phyloP scores from a whole-genome alignment of 495 filamentous ascomycete species.

The Beverwykella pulmonaria region DNA sequence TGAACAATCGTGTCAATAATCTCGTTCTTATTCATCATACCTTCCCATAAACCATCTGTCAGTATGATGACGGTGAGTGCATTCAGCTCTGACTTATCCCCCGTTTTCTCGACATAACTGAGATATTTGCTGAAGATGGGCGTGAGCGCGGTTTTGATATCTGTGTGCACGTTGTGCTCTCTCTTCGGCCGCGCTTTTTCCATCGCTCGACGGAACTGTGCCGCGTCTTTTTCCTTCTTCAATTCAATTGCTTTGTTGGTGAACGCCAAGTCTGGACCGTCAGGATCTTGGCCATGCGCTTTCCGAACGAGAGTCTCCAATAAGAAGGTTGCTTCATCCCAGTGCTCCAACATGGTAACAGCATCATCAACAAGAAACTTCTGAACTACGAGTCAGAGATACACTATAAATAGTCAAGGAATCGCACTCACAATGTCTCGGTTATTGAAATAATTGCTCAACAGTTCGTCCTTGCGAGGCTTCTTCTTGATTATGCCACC shows the following conservation, averaged over 20 bases:
- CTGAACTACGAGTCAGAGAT: conserved; percentile 21
- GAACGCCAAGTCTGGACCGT: conserved; percentile 43
- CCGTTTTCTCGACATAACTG: neutral
- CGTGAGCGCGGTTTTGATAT: conserved; percentile 12
- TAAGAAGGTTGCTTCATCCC: conserved; percentile 36
- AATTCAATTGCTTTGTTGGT: conserved; percentile 17
- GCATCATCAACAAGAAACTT: conserved; percentile 41
- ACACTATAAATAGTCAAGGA: neutral
- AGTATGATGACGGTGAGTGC: conserved; percentile 42
- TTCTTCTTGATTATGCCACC: conserved; percentile 3
- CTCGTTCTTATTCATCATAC: conserved; percentile 21
- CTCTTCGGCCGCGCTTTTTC: neutral
- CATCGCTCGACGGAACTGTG: neutral
- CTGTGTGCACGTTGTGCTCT: neutral
- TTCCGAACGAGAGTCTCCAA: conserved; percentile 41
- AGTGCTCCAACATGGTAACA: conserved; percentile 31
- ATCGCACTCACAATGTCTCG: conserved; percentile 32
- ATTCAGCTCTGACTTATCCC: neutral
- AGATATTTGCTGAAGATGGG: conserved; percentile 20
- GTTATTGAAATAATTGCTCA: conserved; percentile 23
- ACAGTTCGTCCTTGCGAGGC: conserved; percentile 17
- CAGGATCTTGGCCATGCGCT: conserved; percentile 36
- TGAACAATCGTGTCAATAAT: conserved; percentile 11
- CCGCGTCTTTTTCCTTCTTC: conserved; percentile 1
- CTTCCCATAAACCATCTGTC: conserved; percentile 45